Evolutionary conservation across 805 yeast species (phyloP), one percentile per base, ranked within the genome.

Genomic region (Komagataella ulmi): DNA sequence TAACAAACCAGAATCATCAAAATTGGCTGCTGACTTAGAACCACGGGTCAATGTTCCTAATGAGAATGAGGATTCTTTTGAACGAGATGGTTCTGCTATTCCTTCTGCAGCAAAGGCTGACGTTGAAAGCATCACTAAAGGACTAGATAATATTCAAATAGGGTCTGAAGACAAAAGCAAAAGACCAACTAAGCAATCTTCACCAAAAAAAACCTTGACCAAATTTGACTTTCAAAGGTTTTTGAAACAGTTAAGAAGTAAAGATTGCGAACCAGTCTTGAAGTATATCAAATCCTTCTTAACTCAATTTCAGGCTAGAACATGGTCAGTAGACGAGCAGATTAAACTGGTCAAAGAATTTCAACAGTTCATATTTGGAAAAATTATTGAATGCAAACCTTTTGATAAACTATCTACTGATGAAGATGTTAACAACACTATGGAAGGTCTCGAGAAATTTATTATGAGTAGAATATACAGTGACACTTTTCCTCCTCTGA

Each of bases 401-500:
- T 91, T 93, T 64, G 74, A 79, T 19, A 68, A 77, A 2, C 74
- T 88, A 70, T 70, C 66, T 46, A 80, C 79, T 17, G 76, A 73
- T 2, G 71, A 72, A 18, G 81, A 76, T 51, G 67, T 86, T 30
- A 80, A 74, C 44, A 88, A 90, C 61, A 83, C 95, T 2, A 70
- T 82, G 57, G 97, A 89, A 58, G 99, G 99, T 0, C 73, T 93
- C 59, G 99, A 93, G 65, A 93, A 93, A 64, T 73, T 93, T 46
- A 74, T 95, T 7, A 88, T 90, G 95, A 90, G 91, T 52, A 74
- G 96, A 56, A 66, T 95, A 2, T 90, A 88, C 63, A 72, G 73
- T 1, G 79, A 77, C 51, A 84, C 91, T 30, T 95, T 85, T 61
- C 81, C 97, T 0, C 97, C 98, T 0, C 68, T 63, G 17, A 60